Conservation (phyloP, 148 eudicot species). For the Selenicereus undatus region DNA sequence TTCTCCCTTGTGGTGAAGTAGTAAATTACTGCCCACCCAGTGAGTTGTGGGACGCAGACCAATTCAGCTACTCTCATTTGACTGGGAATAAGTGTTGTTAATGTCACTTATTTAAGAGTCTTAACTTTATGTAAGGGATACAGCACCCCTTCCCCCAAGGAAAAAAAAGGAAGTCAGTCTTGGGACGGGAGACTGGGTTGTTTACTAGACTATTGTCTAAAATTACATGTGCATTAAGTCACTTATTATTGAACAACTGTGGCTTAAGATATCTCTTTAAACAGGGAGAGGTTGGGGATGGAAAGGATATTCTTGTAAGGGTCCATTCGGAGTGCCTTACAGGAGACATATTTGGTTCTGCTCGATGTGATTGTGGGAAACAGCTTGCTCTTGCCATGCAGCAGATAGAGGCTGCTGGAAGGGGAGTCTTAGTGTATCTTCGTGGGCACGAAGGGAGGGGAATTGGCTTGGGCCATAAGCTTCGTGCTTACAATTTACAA, state of each 20-base stretch:
- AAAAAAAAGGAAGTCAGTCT: no score
- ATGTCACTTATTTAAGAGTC: background rate
- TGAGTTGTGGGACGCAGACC: background rate
- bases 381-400: constrained; percentile 51
- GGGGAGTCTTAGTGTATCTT: constrained; percentile 44
- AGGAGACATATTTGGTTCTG: constrained; percentile 47
- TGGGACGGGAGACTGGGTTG: background rate
- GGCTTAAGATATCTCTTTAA: constrained; percentile 1
- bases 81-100: background rate
- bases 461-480: constrained; percentile 48
- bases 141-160: background rate
- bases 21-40: background rate
- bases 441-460: constrained; percentile 53
- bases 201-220: background rate
- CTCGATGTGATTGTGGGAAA: constrained; percentile 46
- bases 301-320: constrained; percentile 75
- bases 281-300: constrained; percentile 91
- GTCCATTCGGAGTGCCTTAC: constrained; percentile 59
- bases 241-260: background rate
- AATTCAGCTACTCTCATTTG: background rate
- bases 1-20: background rate
- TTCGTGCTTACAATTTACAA: constrained; percentile 46
- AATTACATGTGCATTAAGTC: background rate
- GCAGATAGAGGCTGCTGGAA: constrained; percentile 42
- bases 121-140: no score